Evolutionary conservation across 495 filamentous ascomycete species (phyloP), one percentile per base, ranked within the genome.

Genomic region (Choiromyces venosus): DNA sequence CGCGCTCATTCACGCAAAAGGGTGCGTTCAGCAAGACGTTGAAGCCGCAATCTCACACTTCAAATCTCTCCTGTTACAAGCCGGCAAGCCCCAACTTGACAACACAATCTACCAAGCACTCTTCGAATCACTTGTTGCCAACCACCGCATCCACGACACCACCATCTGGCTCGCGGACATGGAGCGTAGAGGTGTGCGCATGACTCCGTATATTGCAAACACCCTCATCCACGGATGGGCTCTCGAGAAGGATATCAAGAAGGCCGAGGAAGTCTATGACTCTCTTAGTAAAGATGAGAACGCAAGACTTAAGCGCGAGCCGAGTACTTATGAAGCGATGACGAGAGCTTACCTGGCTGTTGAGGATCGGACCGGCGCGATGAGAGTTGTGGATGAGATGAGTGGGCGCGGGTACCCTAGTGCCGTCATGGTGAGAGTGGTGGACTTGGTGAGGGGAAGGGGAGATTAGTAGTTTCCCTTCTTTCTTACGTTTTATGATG

Each of bases 271-370:
- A 8, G 88, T 97, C 76, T 99, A 96, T 81, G 86, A 90, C 52
- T 84, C 87, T 66, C 87, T 99, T 46, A 75, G 74, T 61, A 76
- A 69, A 19, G 76, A 76, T 5, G 78, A 72, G 46, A 80, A 76
- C 16, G 78, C 75, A 25, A 86, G 86, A 37, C 86, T 88, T 39
- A 92, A 91, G 84, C 88, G 95, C 37, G 95, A 99, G 84, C 95
- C 95, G 9, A 97, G 93, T 84, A 99, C 95, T n/a, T 99, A 99
- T 81, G 95, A 99, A 84, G 94, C 94, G 44, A 99, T 99, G 96
- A 97, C 93, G 29, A 88, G 96, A 35, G 96, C 96, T 0, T 97
- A 91, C 85, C 86, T 98, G 67, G 87, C 91, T 3, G 91, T 91
- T 0, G 91, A 96, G 76, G 91, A 97, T 75, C 88, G 91, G 37